Base-by-base conservation (phyloP, 768 basidiomycete species). In the Mycena alexandri region DNA sequence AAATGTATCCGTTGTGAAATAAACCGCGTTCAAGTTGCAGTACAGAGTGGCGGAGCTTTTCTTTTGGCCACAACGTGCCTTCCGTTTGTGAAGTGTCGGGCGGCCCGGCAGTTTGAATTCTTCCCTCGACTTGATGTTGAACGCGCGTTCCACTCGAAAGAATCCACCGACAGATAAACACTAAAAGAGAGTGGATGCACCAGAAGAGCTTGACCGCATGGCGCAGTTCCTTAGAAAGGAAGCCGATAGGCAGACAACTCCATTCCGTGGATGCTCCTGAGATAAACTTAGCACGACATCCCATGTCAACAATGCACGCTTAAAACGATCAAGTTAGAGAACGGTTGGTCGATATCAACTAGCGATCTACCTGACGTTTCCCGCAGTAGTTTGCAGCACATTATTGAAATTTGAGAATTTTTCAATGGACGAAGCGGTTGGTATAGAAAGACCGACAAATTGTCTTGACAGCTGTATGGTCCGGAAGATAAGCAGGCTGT, bases 401-500 rank as follows among this genome's bases (percentile, higher is more conserved):
- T 46, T 57, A 19, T 3, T 34, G 19, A 46, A 34, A 2, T 14
- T 42, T 11, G 3, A n/a, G 24, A 43, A 41, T 55, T 55, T 46
- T 25, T 14, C 22, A 41, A 25, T 22, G 11, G 11, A 22, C 24
- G 24, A 42, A 36, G n/a, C 21, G 24, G 14, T 14, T 22, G 13
- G 14, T 34, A 13, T 14, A 44, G 38, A 17, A 42, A 42, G 21
- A 19, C 19, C 8, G 34, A 34, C 14, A 10, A 38, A 38, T 38
- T 14, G 38, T 5, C 11, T 2, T 44, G 48, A 29, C 29, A 29
- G 41, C 53, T 59, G 59, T 19, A 55, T 48, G 60, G 53, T 67
- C 53, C 65, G 58, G 47, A 22, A 22, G 65, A 67, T 67, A 67
- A 67, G 65, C 22, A 59, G 36, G 57, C 50, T 38, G 55, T 63